These are phyloP conservation scores for Fragilaria radians DNA, from an alignment of 108 stramenopile species.

Conservation along the genomic window DNA sequence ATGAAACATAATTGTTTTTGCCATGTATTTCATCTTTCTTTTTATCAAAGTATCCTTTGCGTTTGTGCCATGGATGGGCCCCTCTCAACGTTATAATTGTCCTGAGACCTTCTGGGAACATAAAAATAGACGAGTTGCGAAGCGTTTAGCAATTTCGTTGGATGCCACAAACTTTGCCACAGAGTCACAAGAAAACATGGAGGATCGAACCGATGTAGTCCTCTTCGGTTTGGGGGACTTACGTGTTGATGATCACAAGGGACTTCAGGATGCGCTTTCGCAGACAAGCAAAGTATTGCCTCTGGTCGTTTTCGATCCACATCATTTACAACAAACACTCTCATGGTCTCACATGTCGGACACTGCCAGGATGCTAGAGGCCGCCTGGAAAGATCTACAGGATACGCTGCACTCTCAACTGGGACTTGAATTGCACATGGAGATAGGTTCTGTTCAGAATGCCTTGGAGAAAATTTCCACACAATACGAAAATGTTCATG, in stretches of 20 bases:
- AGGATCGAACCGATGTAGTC: constrained; percentile 24
- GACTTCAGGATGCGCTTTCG: constrained; percentile 19
- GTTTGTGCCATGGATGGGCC: no score
- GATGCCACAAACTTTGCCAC: no score
- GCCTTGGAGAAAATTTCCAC: constrained; percentile 1
- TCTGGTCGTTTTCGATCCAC: constrained; percentile 24
- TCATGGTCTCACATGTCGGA: constrained; percentile 35
- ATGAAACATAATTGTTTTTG: no score
- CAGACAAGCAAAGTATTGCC: constrained; percentile 19
- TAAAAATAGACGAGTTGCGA: no score
- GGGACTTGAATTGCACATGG: constrained; percentile 21
- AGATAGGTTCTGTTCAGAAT: background rate
- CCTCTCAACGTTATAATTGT: no score
- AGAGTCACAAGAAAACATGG: no score
- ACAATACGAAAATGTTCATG: constrained; percentile 1
- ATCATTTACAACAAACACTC: constrained; percentile 22
- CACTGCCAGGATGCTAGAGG: constrained; percentile 18
- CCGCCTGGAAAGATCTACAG: constrained; percentile 16
- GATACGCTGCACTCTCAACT: constrained; percentile 2
- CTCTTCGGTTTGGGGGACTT: constrained; percentile 48
- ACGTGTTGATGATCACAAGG: constrained; percentile 39
- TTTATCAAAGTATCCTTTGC: background rate
- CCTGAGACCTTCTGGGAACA: no score
- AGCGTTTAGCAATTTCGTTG: no score
- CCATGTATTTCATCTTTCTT: no score